Evolutionary conservation across 2,329 filamentous ascomycete genomes (phyloP).

Genomic region (Talaromyces sp.): DNA sequence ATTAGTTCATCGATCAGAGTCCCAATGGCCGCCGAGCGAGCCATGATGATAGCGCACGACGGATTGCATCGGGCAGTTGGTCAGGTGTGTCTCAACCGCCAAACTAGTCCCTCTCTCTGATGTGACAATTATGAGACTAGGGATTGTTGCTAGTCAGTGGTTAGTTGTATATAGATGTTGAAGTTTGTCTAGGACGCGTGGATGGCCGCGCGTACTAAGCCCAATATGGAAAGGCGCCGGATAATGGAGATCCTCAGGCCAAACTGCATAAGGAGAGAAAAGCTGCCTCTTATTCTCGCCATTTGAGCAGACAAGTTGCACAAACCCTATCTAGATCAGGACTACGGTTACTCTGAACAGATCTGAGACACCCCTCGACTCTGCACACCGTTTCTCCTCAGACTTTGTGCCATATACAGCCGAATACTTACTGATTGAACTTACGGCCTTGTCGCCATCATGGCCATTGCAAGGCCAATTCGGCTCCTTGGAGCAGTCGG

Average conservation of each 20-base stretch:
- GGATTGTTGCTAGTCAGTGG: constrained; percentile 29
- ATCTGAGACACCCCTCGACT: not conserved
- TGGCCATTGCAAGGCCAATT: constrained; percentile 20
- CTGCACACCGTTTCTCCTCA: not conserved
- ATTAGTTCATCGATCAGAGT: constrained; percentile 69
- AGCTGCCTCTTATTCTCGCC: not conserved
- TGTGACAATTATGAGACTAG: constrained; percentile 40
- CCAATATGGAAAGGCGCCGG: not conserved
- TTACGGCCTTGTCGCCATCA: constrained; percentile 19
- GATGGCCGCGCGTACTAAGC: constrained; percentile 8
- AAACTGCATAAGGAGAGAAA: not conserved
- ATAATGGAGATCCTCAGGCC: constrained; percentile 7
- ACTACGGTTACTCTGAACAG: not conserved
- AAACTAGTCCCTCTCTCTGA: not conserved
- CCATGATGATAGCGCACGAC: constrained; percentile 52
- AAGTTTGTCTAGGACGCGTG: constrained; percentile 46
- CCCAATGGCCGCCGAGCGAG: constrained; percentile 63
- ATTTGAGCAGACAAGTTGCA: not conserved
- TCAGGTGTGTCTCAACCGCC: not conserved
- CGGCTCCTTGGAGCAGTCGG: constrained; percentile 18
- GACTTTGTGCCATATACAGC: not conserved
- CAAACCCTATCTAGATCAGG: not conserved
- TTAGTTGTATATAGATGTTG: constrained; percentile 43
- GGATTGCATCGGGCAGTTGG: not conserved
- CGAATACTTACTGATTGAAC: not conserved